Percentiles rank a stretch among this genome's conserved stretches.
phyloP scores from a whole-genome alignment of 2,329 filamentous ascomycete genomes.

The Metarhizium brunneum region DNA sequence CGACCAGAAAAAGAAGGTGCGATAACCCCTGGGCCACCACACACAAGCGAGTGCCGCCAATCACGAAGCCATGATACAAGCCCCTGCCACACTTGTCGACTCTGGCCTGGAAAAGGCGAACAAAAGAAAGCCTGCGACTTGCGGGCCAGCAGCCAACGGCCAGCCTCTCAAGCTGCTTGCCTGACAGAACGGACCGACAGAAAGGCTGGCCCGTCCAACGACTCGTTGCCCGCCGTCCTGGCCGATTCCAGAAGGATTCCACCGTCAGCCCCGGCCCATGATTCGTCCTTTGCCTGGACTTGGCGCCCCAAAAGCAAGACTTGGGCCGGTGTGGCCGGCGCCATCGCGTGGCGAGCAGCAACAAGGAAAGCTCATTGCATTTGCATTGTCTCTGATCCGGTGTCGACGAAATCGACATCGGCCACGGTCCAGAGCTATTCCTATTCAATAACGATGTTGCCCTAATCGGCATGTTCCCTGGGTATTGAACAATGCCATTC shows the following conservation, averaged over 20 bases:
- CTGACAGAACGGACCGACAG: neutral
- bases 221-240: neutral
- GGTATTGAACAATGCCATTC: too few species aligned
- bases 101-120: neutral
- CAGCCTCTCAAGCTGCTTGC: neutral
- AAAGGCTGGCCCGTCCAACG: too few species aligned
- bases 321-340: neutral
- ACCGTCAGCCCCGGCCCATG: neutral
- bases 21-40: slow-evolving; percentile 4
- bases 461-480: too few species aligned
- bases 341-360: neutral
- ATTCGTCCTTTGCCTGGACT: slow-evolving; percentile 1
- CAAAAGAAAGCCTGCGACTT: neutral
- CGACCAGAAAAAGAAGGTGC: slow-evolving; percentile 9
- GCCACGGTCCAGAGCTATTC: neutral
- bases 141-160: neutral
- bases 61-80: slow-evolving; percentile 5
- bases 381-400: neutral
- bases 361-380: neutral
- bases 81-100: slow-evolving; percentile 1
- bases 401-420: neutral
- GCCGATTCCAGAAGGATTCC: slow-evolving; percentile 9
- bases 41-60: slow-evolving; percentile 6
- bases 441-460: too few species aligned
- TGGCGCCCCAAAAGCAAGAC: slow-evolving; percentile 3